Base-by-base conservation (phyloP, 192 early-diverging fungal species). In the Coemansia sp. region DNA sequence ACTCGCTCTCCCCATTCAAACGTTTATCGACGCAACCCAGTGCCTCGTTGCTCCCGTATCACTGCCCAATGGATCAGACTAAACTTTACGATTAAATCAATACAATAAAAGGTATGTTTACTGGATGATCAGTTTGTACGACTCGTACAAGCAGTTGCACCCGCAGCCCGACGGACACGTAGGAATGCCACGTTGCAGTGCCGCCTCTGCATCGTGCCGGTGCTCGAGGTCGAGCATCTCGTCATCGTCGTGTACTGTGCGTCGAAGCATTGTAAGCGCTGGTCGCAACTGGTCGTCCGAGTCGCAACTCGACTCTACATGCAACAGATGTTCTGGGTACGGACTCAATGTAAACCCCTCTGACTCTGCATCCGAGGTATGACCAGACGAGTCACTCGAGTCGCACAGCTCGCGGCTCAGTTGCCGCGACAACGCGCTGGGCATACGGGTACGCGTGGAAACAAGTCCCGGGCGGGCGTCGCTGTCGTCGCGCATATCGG, bases 1-100 rank as follows among this genome's bases (percentile, higher is more conserved):
- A 75, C 78, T 94, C 23, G 85, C 88, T 6, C 57, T 92, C 21
- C 85, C 89, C 17, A 74, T 88, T 0, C 64, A 85, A 6, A 57
- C 57, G n/a, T 90, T 94, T 61, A 72, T 92, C 12, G 53, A 84
- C 6, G 59, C 64, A 1, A 70, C 74, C 3, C 17, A 37, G 12
- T 68, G 67, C 55, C 9, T 59, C 43, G 56, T 82, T 0, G 74
- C 71, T 2, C 68, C 76, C 16, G 61, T 82, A 53, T 72, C 75
- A 3, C 57, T 27, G 1, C 59, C 58, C 11, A 27, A 27, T 27
- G 50, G 60, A 37, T 41, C 52, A 8, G 21, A 63, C 29, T 64
- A 64, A 63, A 27, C 27, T 27, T 27, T 27, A 3, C 27, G 1
- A 29, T 29, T 29, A 38, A 57, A 23, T 41, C 14, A 16, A 41